These are phyloP conservation scores for Hypoxylon sp. DNA, from an alignment of 2,329 filamentous ascomycete genomes.

Conservation along the genomic window DNA sequence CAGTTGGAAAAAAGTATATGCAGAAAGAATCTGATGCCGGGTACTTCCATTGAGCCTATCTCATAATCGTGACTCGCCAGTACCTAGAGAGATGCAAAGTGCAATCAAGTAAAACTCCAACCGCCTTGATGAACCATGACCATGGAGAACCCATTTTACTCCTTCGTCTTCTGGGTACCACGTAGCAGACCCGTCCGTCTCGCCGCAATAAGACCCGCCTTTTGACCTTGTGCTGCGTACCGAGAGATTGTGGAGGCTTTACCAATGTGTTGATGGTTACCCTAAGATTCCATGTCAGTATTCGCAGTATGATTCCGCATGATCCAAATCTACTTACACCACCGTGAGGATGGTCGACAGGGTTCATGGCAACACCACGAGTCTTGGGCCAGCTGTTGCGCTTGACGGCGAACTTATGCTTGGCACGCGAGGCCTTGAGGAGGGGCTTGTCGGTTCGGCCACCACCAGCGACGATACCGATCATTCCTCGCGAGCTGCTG, in stretches of 20 bases:
- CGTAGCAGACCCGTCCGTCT: slow-evolving; percentile 99
- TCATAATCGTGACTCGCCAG: slow-evolving; percentile 56
- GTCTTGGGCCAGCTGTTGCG: slow-evolving; percentile 99
- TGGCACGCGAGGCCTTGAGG: slow-evolving; percentile 98
- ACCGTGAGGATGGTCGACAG: slow-evolving; percentile 98
- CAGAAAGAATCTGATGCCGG: slow-evolving; percentile 54
- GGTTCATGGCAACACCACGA: slow-evolving; percentile 99
- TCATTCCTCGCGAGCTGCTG: slow-evolving; percentile 95
- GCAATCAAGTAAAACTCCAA: slow-evolving; percentile 74
- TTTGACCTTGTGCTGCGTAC: slow-evolving; percentile 98
- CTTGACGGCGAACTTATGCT: slow-evolving; percentile 99
- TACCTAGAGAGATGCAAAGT: slow-evolving; percentile 73
- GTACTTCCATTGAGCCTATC: slow-evolving; percentile 59
- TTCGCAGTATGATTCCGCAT: neutral
- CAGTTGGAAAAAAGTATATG: slow-evolving; percentile 27
- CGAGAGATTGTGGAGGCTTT: slow-evolving; percentile 99
- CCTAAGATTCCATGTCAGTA: slow-evolving; percentile 68
- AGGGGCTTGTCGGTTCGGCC: slow-evolving; percentile 99
- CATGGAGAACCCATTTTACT: slow-evolving; percentile 70
- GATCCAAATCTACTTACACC: slow-evolving; percentile 71
- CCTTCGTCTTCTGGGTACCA: slow-evolving; percentile 99
- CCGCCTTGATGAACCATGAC: slow-evolving; percentile 67
- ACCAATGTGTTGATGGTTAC: slow-evolving; percentile 99
- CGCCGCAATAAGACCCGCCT: slow-evolving; percentile 99
- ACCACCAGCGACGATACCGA: slow-evolving; percentile 99